Percentiles rank a stretch among this genome's conserved stretches.
These are phyloP conservation scores for Ganoderma boninense DNA, from an alignment of 1,284 basidiomycete species.

Conservation along the genomic window DNA sequence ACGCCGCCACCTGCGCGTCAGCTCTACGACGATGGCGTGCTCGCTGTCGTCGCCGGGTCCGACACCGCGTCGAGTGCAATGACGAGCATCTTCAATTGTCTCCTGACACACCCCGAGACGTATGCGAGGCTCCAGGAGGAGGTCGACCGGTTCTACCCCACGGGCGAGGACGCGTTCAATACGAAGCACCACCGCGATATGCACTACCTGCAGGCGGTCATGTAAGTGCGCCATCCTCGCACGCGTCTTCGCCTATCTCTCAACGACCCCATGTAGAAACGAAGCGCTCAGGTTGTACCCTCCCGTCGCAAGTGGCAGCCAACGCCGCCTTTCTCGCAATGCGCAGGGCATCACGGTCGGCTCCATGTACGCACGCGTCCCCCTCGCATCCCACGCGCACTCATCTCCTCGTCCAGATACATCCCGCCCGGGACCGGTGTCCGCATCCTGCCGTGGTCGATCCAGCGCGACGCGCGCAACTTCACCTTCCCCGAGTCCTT, in stretches of 20 bases:
- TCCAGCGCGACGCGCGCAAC: slow-evolving; percentile 43
- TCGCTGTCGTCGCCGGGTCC: slow-evolving; percentile 41
- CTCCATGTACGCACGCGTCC: slow-evolving; percentile 30
- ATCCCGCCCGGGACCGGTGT: slow-evolving; percentile 37
- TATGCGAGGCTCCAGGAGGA: slow-evolving; percentile 38
- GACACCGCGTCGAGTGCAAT: slow-evolving; percentile 42
- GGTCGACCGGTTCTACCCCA: slow-evolving; percentile 39
- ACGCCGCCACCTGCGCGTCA: slow-evolving; percentile 23
- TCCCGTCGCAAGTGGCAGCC: slow-evolving; percentile 57
- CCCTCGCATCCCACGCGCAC: background rate
- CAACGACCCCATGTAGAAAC: slow-evolving; percentile 50
- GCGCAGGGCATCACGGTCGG: slow-evolving; percentile 34
- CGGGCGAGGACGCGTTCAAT: slow-evolving; percentile 39
- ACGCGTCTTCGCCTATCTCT: background rate
- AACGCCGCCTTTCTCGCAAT: slow-evolving; percentile 47
- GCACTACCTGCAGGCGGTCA: slow-evolving; percentile 43
- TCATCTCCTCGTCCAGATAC: slow-evolving; percentile 19
- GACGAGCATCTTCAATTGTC: slow-evolving; percentile 32
- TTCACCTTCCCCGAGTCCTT: slow-evolving; percentile 39
- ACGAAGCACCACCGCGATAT: slow-evolving; percentile 36
- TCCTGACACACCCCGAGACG: slow-evolving; percentile 33
- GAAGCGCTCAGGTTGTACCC: slow-evolving; percentile 65
- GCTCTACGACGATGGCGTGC: slow-evolving; percentile 30
- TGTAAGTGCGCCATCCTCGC: no score
- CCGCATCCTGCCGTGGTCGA: slow-evolving; percentile 34